Evolutionary conservation across 352 stramenopile genomes (phyloP).

Genomic region (Phytopythium montanum): DNA sequence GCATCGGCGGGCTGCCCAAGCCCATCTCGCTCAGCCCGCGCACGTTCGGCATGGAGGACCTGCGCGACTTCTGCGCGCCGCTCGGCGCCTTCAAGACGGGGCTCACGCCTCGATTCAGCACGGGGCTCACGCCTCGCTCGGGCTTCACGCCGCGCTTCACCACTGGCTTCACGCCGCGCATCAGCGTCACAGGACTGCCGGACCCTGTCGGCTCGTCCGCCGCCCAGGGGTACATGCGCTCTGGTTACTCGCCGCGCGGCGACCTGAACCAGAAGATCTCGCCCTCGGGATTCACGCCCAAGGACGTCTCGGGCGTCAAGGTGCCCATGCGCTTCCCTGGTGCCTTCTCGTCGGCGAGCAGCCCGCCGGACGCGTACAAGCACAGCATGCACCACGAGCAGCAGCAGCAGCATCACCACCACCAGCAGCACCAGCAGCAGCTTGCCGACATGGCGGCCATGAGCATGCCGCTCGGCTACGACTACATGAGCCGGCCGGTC

Average conservation of each 20-base stretch:
- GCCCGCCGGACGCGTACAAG: slow-evolving; percentile 45
- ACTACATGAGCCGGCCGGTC: slow-evolving; percentile 74
- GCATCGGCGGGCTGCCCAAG: slow-evolving; percentile 42
- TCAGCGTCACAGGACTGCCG: slow-evolving; percentile 46
- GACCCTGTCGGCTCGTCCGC: slow-evolving; percentile 38
- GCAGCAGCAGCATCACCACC: slow-evolving; percentile 30
- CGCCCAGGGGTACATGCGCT: slow-evolving; percentile 39
- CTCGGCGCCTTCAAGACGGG: slow-evolving; percentile 83
- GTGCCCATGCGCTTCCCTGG: slow-evolving; percentile 68
- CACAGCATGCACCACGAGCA: slow-evolving; percentile 44
- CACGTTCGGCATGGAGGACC: slow-evolving; percentile 82
- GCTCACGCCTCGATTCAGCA: slow-evolving; percentile 78
- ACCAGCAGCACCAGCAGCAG: slow-evolving; percentile 37
- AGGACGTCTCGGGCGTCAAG: slow-evolving; percentile 71
- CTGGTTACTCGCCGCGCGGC: slow-evolving; percentile 54
- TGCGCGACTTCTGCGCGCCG: slow-evolving; percentile 78
- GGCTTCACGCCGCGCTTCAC: slow-evolving; percentile 80
- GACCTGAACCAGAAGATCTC: slow-evolving; percentile 71
- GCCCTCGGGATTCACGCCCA: slow-evolving; percentile 71
- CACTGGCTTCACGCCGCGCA: slow-evolving; percentile 74
- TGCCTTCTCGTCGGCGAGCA: slow-evolving; percentile 46
- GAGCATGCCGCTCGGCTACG: slow-evolving; percentile 75
- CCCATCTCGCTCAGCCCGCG: slow-evolving; percentile 72
- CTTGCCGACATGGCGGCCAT: slow-evolving; percentile 60
- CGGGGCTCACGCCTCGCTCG: slow-evolving; percentile 71